Evolutionary conservation across 2,329 filamentous ascomycete species (phyloP).

Genomic region (Hypoxylon sp.): DNA sequence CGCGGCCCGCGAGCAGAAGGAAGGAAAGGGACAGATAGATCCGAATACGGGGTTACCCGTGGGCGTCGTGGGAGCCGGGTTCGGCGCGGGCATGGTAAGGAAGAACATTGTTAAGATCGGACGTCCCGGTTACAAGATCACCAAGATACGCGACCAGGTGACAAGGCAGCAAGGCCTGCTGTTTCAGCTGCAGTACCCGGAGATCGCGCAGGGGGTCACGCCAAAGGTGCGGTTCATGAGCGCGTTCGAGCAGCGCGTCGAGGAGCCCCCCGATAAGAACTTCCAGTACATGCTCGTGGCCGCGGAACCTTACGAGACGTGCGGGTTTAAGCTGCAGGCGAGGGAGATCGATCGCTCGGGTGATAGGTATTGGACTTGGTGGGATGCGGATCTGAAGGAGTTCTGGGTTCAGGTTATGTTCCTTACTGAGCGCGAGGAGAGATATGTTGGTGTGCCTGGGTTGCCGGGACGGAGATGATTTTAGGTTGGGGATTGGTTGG

Average conservation of each 20-base stretch:
- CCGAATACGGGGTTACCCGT: slow-evolving; percentile 78
- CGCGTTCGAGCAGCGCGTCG: slow-evolving; percentile 94
- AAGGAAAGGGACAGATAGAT: slow-evolving; percentile 81
- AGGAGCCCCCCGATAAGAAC: slow-evolving; percentile 90
- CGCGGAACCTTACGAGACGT: slow-evolving; percentile 98
- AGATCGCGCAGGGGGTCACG: slow-evolving; percentile 81
- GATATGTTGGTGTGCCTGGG: slow-evolving; percentile 78
- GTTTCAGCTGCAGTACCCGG: slow-evolving; percentile 97
- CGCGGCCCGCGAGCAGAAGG: slow-evolving; percentile 94
- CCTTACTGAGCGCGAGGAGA: slow-evolving; percentile 97
- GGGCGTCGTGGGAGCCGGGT: slow-evolving; percentile 81
- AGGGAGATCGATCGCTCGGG: slow-evolving; percentile 92
- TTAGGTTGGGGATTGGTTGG: not conserved
- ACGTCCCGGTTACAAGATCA: slow-evolving; percentile 96
- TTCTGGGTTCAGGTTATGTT: slow-evolving; percentile 99
- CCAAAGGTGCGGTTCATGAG: slow-evolving; percentile 97
- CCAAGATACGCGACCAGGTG: slow-evolving; percentile 90
- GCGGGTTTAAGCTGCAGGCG: slow-evolving; percentile 95
- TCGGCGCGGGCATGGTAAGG: slow-evolving; percentile 74
- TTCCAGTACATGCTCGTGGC: slow-evolving; percentile 97
- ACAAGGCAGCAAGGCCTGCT: slow-evolving; percentile 90
- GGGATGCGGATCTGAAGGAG: slow-evolving; percentile 94
- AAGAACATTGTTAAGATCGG: slow-evolving; percentile 95
- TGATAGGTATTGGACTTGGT: slow-evolving; percentile 93
- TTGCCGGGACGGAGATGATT: slow-evolving; percentile 64